phyloP scores from a whole-genome alignment of 164 flowering plant species.

The Pachysandra terminalis region DNA sequence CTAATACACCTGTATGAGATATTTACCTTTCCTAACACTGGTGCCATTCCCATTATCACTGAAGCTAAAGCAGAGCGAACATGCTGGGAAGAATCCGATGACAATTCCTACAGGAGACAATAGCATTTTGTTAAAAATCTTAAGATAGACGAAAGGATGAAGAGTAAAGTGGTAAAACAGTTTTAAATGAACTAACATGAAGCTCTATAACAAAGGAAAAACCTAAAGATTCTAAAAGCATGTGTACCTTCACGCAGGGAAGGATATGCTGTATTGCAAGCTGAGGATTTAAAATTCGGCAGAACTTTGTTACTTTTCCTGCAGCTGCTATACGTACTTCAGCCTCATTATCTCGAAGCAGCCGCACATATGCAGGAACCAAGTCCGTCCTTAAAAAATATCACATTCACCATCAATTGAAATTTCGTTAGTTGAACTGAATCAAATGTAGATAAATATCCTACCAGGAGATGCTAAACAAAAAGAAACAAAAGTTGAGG shows the following conservation, averaged over 20 bases:
- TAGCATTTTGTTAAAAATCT: background rate
- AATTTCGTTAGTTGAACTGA: background rate
- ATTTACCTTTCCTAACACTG: constrained; percentile 86
- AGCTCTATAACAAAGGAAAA: background rate
- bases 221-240: constrained; percentile 4
- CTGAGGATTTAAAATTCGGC: constrained; percentile 79
- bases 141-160: background rate
- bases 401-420: constrained; percentile 3
- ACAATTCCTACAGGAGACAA: constrained; percentile 59
- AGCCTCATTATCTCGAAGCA: constrained; percentile 98
- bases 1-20: background rate
- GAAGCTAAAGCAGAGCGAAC: constrained; percentile 98
- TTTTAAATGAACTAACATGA: background rate
- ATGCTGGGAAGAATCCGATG: constrained; percentile 97
- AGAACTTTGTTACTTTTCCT: constrained; percentile 92
- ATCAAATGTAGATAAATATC: background rate
- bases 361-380: constrained; percentile 93
- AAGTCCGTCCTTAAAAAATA: constrained; percentile 61
- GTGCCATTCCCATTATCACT: constrained; percentile 99
- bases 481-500: background rate
- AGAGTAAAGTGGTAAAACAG: background rate
- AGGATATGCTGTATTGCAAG: constrained; percentile 93
- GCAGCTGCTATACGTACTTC: constrained; percentile 99
- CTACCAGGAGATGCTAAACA: background rate
- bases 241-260: constrained; percentile 93